These are phyloP conservation scores for Fagopyrum tataricum DNA, from an alignment of 148 eudicot genomes.

Conservation along the genomic window DNA sequence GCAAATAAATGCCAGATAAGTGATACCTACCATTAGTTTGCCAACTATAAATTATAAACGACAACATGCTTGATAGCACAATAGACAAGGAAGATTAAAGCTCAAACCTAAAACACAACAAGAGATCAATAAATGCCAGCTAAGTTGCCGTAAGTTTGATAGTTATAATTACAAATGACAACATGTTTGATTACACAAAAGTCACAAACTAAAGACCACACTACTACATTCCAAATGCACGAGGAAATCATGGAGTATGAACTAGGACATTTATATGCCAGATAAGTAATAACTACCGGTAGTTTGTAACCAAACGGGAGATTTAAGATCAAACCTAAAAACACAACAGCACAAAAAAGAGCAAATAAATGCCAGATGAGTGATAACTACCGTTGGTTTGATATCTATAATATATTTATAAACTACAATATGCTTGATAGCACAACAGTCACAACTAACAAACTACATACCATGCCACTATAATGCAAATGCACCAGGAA, in stretches of 20 bases:
- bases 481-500: no score
- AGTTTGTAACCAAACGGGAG: no score
- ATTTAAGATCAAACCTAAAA: no score
- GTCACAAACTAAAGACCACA: not conserved
- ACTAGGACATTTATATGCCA: not conserved
- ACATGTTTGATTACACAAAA: not conserved
- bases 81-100: not conserved
- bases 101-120: slow-evolving; percentile 1
- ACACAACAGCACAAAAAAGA: no score
- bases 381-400: no score
- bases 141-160: not conserved
- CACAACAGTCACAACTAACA: no score
- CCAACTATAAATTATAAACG: not conserved
- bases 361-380: no score
- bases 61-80: not conserved
- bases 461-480: no score
- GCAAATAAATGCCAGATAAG: slow-evolving; percentile 6
- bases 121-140: slow-evolving; percentile 9
- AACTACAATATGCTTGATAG: no score
- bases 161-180: not conserved
- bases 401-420: no score
- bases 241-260: not conserved
- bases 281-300: no score
- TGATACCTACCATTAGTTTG: not conserved
- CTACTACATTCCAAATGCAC: not conserved